Base-by-base conservation (phyloP, 1,139 yeast genomes). In the Eremothecium gossypii region DNA sequence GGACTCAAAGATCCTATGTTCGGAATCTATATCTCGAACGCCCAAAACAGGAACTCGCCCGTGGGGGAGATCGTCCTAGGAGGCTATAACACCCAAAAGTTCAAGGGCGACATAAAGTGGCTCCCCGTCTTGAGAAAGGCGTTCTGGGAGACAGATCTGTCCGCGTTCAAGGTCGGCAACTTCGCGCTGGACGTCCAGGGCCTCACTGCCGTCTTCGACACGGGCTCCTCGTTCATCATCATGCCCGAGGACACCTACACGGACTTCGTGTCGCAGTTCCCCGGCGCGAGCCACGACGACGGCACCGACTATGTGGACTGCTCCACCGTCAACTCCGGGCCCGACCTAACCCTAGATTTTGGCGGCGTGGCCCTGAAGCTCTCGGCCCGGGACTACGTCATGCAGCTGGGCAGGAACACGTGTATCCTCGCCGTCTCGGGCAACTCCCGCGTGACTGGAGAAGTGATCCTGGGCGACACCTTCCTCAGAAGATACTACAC, bases 91-190 rank as follows among this genome's bases (percentile, higher is more conserved):
- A 73, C 78, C 52, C 63, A 78, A 49, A 75, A 78, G 60, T 86
- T 70, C 66, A 67, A 69, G 39, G 98, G 98, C 50, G 77, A 89
- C 55, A 73, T 91, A 56, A 83, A 91, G 42, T 87, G 94, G 84
- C 76, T 91, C 67, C 98, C 98, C 45, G 93, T 91, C 48, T 86
- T 97, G 72, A 85, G 98, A 75, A 85, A 89, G 79, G 98, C 97
- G 32, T 91, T 91, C 76, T 91, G 98, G 98, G 98, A 91, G 72
- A 98, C 91, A 47, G 76, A 83, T 51, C 82, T 91, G 53, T 86
- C 86, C 56, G 87, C 95, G 55, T 71, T 91, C 61, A 85, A 89
- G 32, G 74, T 91, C 49, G 98, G 98, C 55, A 83, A 82, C 51
- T 95, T 91, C 68, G 83, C 74, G 58, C 96, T 97, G 39, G 79